Conservation (phyloP, 2,329 filamentous ascomycete species). For the Ilyonectria destructans region DNA sequence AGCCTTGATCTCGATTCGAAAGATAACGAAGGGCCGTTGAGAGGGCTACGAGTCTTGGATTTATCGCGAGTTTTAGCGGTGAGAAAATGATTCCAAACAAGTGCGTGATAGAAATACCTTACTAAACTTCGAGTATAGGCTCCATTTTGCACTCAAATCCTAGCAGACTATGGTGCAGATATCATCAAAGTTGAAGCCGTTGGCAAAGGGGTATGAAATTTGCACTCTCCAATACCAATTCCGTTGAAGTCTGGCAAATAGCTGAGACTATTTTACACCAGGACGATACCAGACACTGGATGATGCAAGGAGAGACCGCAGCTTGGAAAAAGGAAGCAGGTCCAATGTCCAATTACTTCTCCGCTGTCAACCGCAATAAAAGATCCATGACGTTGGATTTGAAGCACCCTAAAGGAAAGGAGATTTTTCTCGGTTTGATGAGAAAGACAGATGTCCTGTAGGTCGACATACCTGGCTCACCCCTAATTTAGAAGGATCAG, state of each 20-base stretch:
- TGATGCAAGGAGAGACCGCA: constrained; percentile 41
- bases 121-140: constrained; percentile 34
- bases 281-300: constrained; percentile 43
- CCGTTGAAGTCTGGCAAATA: neutral
- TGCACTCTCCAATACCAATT: neutral
- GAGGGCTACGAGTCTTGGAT: constrained; percentile 32
- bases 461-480: constrained; percentile 8
- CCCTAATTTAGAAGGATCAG: too few species aligned
- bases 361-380: constrained; percentile 63
- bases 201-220: constrained; percentile 44
- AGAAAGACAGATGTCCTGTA: constrained; percentile 58
- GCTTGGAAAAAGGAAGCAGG: constrained; percentile 43
- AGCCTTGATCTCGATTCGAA: neutral
- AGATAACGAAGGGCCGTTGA: constrained; percentile 8
- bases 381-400: constrained; percentile 56
- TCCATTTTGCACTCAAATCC: constrained; percentile 60
- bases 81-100: neutral
- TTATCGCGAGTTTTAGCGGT: constrained; percentile 36
- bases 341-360: constrained; percentile 61
- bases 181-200: constrained; percentile 58
- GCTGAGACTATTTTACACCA: neutral
- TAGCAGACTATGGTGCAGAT: constrained; percentile 62
- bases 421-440: constrained; percentile 55
- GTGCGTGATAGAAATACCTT: too few species aligned
- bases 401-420: constrained; percentile 48